Conservation (phyloP, 257 asterid genomes). For the Lycium barbarum region DNA sequence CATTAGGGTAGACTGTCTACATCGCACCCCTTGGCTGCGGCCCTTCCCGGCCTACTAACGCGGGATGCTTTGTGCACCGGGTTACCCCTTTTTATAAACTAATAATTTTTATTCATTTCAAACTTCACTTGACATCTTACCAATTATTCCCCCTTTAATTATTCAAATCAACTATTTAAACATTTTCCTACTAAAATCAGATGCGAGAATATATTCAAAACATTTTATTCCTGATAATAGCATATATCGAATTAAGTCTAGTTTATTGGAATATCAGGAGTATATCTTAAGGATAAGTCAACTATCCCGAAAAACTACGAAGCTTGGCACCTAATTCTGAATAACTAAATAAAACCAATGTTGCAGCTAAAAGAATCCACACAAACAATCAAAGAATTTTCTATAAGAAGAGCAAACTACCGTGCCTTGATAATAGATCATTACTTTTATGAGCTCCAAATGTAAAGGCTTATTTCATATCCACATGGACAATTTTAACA, state of each 20-base stretch:
- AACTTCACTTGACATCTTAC: neutral
- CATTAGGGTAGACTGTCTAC: no score
- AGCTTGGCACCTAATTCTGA: neutral
- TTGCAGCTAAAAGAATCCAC: neutral
- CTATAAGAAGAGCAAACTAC: neutral
- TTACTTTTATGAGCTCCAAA: conserved; percentile 7
- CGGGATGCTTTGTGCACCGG: no score
- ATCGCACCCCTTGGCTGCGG: no score
- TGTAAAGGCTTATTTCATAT: neutral
- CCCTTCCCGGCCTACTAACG: no score
- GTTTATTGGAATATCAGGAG: neutral
- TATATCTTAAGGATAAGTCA: neutral
- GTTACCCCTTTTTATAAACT: neutral
- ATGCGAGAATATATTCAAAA: neutral
- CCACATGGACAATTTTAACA: neutral
- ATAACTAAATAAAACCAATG: neutral
- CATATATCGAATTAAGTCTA: neutral
- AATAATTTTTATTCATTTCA: neutral
- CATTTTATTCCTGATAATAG: neutral
- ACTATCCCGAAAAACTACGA: neutral
- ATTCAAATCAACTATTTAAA: neutral
- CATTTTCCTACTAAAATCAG: neutral
- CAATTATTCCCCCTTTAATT: neutral
- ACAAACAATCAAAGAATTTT: neutral
- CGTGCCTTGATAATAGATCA: neutral